phyloP scores from a whole-genome alignment of 257 asterid species.

The Euphrasia confusa region DNA sequence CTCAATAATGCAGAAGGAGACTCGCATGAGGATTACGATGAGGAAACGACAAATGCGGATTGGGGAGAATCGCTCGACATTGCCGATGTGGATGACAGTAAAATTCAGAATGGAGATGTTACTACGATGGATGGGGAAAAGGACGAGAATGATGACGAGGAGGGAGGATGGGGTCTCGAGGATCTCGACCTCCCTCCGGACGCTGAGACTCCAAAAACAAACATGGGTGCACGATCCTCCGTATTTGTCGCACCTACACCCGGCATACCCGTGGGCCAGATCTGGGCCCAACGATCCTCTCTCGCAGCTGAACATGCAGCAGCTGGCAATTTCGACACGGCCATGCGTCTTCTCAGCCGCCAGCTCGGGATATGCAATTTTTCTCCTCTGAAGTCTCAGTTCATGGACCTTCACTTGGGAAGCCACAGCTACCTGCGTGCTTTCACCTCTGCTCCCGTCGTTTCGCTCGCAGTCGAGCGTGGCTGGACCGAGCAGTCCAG shows the following conservation, averaged over 20 bases:
- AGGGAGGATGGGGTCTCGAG: conserved; percentile 95
- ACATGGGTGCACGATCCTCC: conserved; percentile 51
- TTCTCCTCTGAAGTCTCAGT: conserved; percentile 55
- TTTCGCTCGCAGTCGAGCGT: conserved; percentile 69
- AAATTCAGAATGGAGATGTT: conserved; percentile 48
- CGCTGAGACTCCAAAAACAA: conserved; percentile 62
- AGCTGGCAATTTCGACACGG: conserved; percentile 89
- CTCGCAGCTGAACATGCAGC: conserved; percentile 96
- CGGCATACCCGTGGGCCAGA: conserved; percentile 92
- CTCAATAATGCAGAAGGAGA: conserved; percentile 48
- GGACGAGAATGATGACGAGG: conserved; percentile 62
- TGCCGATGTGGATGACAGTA: conserved; percentile 48
- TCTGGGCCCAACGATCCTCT: conserved; percentile 85
- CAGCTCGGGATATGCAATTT: conserved; percentile 77
- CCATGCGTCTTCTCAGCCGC: conserved; percentile 83
- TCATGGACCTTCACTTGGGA: conserved; percentile 67
- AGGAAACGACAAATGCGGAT: conserved; percentile 62
- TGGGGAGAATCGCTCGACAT: conserved; percentile 68
- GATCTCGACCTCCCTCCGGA: conserved; percentile 91
- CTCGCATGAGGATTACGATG: conserved; percentile 46
- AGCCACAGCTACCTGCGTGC: conserved; percentile 76
- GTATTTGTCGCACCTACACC: conserved; percentile 69
- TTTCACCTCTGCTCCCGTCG: conserved; percentile 63
- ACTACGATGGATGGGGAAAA: conserved; percentile 40
- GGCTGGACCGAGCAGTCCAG: conserved; percentile 75